phyloP scores from a whole-genome alignment of 306 rosid genomes.

The Arachis hypogaea region DNA sequence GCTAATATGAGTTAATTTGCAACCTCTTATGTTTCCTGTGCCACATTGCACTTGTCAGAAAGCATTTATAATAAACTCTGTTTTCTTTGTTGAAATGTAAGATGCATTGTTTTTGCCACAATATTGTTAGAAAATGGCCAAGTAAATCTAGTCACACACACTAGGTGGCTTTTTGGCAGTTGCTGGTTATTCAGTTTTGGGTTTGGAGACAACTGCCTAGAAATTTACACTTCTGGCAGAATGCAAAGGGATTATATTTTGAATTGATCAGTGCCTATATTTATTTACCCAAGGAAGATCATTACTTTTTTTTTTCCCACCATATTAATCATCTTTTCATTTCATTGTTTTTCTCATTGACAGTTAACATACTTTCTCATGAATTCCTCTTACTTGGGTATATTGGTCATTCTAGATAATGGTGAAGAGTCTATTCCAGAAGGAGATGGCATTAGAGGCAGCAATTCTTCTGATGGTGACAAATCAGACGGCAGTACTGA shows the following conservation, averaged over 20 bases:
- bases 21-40: not conserved
- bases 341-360: constrained; percentile 18
- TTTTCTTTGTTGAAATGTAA: not conserved
- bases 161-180: constrained; percentile 16
- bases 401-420: constrained; percentile 59
- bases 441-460: constrained; percentile 68
- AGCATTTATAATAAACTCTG: not conserved
- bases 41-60: not conserved
- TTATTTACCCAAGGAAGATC: constrained; percentile 8
- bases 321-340: constrained; percentile 18
- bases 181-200: constrained; percentile 12
- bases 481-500: constrained; percentile 55
- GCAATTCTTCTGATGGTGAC: constrained; percentile 58
- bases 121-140: not conserved
- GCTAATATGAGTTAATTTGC: not conserved
- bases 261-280: constrained; percentile 5
- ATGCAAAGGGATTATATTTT: constrained; percentile 29
- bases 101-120: not conserved
- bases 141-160: constrained; percentile 13
- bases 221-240: not conserved
- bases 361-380: not conserved
- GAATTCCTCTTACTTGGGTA: constrained; percentile 21
- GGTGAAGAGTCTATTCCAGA: constrained; percentile 76
- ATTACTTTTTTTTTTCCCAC: constrained; percentile 1
- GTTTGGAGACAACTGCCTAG: constrained; percentile 18